phyloP scores from a whole-genome alignment of 305 asterid genomes.

The Rubia tinctorum region DNA sequence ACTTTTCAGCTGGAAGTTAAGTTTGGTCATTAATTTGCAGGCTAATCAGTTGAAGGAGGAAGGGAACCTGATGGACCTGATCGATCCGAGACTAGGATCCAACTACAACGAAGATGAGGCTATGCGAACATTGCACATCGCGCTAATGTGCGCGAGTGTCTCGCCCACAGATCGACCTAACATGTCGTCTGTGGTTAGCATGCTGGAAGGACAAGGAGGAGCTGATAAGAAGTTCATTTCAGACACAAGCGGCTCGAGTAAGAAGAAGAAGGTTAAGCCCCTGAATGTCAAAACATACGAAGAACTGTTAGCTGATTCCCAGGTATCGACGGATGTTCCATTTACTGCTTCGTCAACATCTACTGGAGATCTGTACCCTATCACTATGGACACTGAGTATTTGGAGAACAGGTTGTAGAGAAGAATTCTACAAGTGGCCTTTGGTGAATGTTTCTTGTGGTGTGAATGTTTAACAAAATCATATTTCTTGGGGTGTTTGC shows the following conservation, averaged over 20 bases:
- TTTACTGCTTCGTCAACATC: constrained; percentile 38
- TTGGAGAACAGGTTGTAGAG: background rate
- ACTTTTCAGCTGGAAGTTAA: background rate
- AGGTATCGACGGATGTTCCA: constrained; percentile 27
- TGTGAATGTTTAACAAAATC: background rate
- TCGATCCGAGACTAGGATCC: constrained; percentile 51
- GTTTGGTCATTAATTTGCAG: constrained; percentile 21
- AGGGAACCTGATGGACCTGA: constrained; percentile 44
- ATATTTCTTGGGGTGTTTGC: background rate
- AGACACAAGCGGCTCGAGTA: constrained; percentile 16
- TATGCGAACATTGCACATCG: constrained; percentile 37
- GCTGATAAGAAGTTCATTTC: constrained; percentile 21
- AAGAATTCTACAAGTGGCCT: background rate
- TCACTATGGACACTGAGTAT: constrained; percentile 8
- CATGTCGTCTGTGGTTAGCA: constrained; percentile 64
- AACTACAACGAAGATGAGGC: constrained; percentile 38
- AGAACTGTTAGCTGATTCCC: background rate
- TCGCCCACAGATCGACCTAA: constrained; percentile 49
- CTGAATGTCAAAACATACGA: background rate
- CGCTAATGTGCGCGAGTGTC: constrained; percentile 45
- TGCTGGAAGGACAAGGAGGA: constrained; percentile 44
- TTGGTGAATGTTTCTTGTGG: background rate
- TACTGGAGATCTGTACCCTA: constrained; percentile 49
- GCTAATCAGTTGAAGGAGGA: constrained; percentile 41
- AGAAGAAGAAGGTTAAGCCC: constrained; percentile 5